Percentiles rank a stretch among this genome's conserved stretches.
phyloP scores from a whole-genome alignment of 805 yeast genomes.

The Yamadazyma kitorensis region DNA sequence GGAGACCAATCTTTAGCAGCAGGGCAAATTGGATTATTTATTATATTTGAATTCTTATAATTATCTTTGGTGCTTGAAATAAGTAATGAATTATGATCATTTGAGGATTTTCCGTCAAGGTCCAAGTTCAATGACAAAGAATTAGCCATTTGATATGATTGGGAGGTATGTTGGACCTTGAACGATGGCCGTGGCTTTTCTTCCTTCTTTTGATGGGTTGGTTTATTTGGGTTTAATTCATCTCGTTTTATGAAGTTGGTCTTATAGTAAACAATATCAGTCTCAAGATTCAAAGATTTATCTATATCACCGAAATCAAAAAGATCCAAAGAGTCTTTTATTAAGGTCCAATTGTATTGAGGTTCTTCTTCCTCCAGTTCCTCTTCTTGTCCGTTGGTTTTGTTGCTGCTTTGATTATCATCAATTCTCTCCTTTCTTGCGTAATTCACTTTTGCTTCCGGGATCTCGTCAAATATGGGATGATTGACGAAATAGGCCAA shows the following conservation, averaged over 20 bases:
- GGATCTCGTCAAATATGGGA: constrained; percentile 44
- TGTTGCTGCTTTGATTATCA: constrained; percentile 1
- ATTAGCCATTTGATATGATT: constrained; percentile 8
- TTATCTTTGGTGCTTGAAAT: constrained; percentile 8
- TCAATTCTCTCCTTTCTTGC: constrained; percentile 22
- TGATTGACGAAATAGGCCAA: constrained; percentile 39
- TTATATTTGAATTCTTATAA: constrained; percentile 8
- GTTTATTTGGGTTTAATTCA: constrained; percentile 18
- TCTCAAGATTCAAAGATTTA: constrained; percentile 33
- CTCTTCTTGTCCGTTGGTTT: constrained; percentile 5
- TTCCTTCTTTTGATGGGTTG: constrained; percentile 8
- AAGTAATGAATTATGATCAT: not conserved
- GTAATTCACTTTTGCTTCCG: constrained; percentile 35
- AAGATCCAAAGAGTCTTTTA: constrained; percentile 32
- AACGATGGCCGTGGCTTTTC: constrained; percentile 34
- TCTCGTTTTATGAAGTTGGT: constrained; percentile 40
- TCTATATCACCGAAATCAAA: constrained; percentile 24
- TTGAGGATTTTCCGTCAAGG: not conserved
- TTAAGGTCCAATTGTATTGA: constrained; percentile 28
- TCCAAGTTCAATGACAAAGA: constrained; percentile 8
- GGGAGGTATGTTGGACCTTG: constrained; percentile 22
- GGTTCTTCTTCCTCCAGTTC: constrained; percentile 8
- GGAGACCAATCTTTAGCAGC: constrained; percentile 42
- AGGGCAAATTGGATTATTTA: constrained; percentile 32
- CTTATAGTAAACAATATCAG: constrained; percentile 43